Conservation (phyloP, 2,329 filamentous ascomycete species). For the Diaporthe vexans region DNA sequence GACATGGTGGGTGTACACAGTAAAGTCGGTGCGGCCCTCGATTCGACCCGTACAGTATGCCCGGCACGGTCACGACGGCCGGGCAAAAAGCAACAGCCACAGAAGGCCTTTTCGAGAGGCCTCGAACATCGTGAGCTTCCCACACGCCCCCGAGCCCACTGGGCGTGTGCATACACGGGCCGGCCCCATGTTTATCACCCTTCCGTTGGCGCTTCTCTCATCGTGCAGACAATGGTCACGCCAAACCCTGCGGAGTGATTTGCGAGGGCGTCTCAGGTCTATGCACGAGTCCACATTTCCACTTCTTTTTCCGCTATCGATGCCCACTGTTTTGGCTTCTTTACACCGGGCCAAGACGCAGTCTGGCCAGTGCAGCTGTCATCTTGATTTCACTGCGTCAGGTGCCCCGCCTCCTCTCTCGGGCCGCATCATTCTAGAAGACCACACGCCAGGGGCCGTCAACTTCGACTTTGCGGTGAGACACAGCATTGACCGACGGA, state of each 20-base stretch:
- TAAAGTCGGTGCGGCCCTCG: not conserved
- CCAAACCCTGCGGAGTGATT: conserved; percentile 25
- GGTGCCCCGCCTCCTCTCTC: conserved; percentile 26
- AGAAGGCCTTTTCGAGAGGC: not conserved
- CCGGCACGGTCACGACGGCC: conserved; percentile 26
- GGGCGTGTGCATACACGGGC: conserved; percentile 20
- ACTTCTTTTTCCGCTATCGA: conserved; percentile 26
- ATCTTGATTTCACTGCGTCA: conserved; percentile 23
- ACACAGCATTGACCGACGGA: conserved; percentile 6
- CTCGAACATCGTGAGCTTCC: conserved; percentile 32
- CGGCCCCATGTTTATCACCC: conserved; percentile 25
- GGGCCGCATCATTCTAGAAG: conserved; percentile 36
- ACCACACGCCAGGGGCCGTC: conserved; percentile 21
- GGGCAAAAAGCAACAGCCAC: conserved; percentile 31
- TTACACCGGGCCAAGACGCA: conserved; percentile 14
- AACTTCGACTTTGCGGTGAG: conserved; percentile 35
- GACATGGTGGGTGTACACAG: conserved; percentile 6
- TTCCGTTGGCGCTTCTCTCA: conserved; percentile 15
- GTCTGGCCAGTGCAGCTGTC: conserved; percentile 36
- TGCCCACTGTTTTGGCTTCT: conserved; percentile 34
- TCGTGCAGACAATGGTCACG: conserved; percentile 30
- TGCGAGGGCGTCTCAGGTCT: conserved; percentile 27
- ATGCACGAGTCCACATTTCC: conserved; percentile 32
- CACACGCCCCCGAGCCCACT: conserved; percentile 31
- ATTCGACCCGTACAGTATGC: conserved; percentile 33